Evolutionary conservation across 2,329 filamentous ascomycete species (phyloP).

Genomic region (Neophaeococcomyces mojaviensis): DNA sequence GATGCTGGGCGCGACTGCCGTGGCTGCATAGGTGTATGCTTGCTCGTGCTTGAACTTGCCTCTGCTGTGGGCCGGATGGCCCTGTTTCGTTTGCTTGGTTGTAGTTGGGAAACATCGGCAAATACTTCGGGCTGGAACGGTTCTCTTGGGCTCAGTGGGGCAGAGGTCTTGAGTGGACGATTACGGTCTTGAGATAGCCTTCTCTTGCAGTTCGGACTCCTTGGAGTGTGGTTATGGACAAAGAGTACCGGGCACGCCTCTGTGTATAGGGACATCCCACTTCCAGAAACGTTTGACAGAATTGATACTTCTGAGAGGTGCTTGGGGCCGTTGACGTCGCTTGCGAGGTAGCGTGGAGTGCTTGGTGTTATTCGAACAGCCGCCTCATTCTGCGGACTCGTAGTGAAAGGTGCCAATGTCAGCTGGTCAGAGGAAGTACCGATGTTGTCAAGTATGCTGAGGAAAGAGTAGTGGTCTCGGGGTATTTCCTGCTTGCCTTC

Average conservation of each 20-base stretch:
- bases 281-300: too few relatives aligned
- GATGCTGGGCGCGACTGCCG: not conserved
- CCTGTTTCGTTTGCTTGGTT: not conserved
- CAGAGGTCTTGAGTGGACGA: too few relatives aligned
- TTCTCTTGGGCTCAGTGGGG: too few relatives aligned
- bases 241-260: too few relatives aligned
- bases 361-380: not conserved
- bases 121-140: too few relatives aligned
- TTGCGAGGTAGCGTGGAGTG: not conserved
- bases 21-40: not conserved
- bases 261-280: too few relatives aligned
- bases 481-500: not conserved
- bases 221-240: too few relatives aligned
- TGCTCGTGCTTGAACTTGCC: not conserved
- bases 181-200: too few relatives aligned
- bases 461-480: not conserved
- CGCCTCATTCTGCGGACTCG: not conserved
- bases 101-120: too few relatives aligned
- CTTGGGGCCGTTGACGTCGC: not conserved
- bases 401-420: not conserved
- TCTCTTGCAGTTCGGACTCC: too few relatives aligned
- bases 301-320: not conserved
- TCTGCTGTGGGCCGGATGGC: not conserved
- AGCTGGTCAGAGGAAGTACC: not conserved
- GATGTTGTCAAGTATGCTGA: constrained; percentile 1